Evolutionary conservation across 2,329 filamentous ascomycete genomes (phyloP), one percentile per base, ranked within the genome.

Genomic region (Trichoderma asperellum): DNA sequence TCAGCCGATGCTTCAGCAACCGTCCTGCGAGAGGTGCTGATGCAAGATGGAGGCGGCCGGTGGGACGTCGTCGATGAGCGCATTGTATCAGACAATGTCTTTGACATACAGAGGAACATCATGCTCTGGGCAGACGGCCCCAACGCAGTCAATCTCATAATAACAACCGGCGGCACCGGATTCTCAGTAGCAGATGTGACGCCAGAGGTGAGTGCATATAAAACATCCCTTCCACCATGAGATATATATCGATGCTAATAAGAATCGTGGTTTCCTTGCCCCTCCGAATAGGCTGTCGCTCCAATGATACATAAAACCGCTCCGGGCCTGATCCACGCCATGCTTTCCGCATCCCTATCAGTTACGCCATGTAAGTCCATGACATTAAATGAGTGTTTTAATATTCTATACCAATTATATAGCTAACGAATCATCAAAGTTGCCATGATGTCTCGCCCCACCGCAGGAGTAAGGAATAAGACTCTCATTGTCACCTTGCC

Each of bases 371-470:
- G 94, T 97, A 83, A 83, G 92, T 81, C 55, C 27, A 60, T 5
- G 2, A n/a, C n/a, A n/a, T n/a, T n/a, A 29, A 34, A 12, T 8
- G 10, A 66, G 47, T 2, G 32, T 71, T 63, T 75, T 58, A 73
- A 47, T 47, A 57, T 60, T 34, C 49, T 11, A 52, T 18, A 27
- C 4, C 4, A 2, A 2, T n/a, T 18, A 24, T 16, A 5, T 21
- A 32, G n/a, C 53, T 65, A n/a, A 65, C 52, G 21, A 24, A 11
- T 6, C 6, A 56, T 68, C 6, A 69, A 57, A 97, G 94, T 99
- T 81, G 96, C 96, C 56, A 91, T 97, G 83, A 99, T 99, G 96
- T 92, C 96, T 63, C 88, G 96, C 57, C 96, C 96, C 5, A 92
- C 96, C 14, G 96, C 96, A 27, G 96, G 96, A 3, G 89, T 97